Evolutionary conservation across 768 basidiomycete genomes (phyloP).

Genomic region (Tulasnella sp.): DNA sequence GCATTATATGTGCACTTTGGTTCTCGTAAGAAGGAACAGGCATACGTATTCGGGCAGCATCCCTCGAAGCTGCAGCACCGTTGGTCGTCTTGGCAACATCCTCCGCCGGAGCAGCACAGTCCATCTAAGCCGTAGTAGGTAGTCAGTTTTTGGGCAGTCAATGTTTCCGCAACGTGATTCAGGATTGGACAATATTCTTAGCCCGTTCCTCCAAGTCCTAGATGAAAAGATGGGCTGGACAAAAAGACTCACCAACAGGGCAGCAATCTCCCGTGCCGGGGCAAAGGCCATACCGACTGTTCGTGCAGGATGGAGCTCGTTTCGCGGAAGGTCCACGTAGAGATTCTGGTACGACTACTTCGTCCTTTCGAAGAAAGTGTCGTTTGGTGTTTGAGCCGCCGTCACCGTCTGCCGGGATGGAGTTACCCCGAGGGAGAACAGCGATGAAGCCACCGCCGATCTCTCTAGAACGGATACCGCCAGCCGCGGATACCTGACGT

Average conservation of each 20-base stretch:
- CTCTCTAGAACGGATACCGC: not conserved
- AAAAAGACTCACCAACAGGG: conserved; percentile 6
- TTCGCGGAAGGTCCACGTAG: not conserved
- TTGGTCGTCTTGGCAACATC: not conserved
- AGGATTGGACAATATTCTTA: too few relatives aligned
- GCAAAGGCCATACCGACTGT: conserved; percentile 16
- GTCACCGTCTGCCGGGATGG: not conserved
- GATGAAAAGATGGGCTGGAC: not conserved
- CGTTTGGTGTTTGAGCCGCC: not conserved
- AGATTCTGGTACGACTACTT: not conserved
- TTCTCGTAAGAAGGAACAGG: not conserved
- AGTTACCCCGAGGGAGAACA: not conserved
- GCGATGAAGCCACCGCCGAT: not conserved
- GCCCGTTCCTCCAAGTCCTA: too few relatives aligned
- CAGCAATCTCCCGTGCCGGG: not conserved
- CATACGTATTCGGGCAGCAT: conserved; percentile 22
- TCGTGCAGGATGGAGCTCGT: not conserved
- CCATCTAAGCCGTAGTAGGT: too few relatives aligned
- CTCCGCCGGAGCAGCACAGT: conserved; percentile 7
- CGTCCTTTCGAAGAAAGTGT: not conserved
- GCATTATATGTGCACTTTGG: not conserved
- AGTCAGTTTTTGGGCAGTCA: too few relatives aligned
- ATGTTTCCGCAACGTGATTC: too few relatives aligned
- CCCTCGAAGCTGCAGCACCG: not conserved
- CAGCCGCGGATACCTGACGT: not conserved